Conservation (phyloP, 2,329 filamentous ascomycete genomes). For the Ascochyta pisi region DNA sequence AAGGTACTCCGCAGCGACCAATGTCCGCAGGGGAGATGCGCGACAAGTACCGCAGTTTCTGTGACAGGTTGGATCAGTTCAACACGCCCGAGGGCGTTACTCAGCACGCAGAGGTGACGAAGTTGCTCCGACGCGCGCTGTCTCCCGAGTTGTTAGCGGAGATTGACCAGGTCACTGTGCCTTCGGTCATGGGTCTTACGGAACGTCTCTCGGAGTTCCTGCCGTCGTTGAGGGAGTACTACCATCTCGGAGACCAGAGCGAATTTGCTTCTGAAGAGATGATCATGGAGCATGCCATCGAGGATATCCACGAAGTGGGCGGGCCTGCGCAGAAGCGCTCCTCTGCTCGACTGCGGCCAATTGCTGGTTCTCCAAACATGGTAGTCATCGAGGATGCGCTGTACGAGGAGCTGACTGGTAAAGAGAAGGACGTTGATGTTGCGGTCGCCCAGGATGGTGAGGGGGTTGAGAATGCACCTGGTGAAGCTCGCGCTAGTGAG, state of each 20-base stretch:
- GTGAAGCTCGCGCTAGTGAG: slow-evolving; percentile 22
- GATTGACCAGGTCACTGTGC: slow-evolving; percentile 55
- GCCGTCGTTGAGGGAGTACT: slow-evolving; percentile 52
- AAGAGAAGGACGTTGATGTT: slow-evolving; percentile 23
- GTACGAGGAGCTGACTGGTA: slow-evolving; percentile 40
- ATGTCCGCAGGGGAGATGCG: slow-evolving; percentile 46
- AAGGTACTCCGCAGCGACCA: slow-evolving; percentile 46
- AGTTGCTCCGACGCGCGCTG: slow-evolving; percentile 39
- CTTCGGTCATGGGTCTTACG: slow-evolving; percentile 54
- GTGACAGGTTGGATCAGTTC: slow-evolving; percentile 52
- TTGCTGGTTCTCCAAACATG: slow-evolving; percentile 42
- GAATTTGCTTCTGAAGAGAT: slow-evolving; percentile 46
- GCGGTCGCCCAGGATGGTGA: slow-evolving; percentile 14
- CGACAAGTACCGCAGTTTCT: slow-evolving; percentile 56
- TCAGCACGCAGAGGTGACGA: slow-evolving; percentile 19
- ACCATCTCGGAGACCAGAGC: slow-evolving; percentile 43
- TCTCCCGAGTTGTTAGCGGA: slow-evolving; percentile 54
- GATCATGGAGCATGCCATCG: slow-evolving; percentile 47
- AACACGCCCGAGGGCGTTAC: slow-evolving; percentile 20
- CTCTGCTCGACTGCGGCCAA: slow-evolving; percentile 41
- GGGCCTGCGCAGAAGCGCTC: slow-evolving; percentile 43
- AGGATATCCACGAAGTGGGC: slow-evolving; percentile 40
- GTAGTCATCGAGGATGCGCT: slow-evolving; percentile 44
- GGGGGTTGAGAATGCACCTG: slow-evolving; percentile 9
- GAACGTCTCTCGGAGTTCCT: slow-evolving; percentile 55